These are phyloP conservation scores for Raphidocelis subcapitata DNA, from an alignment of 139 green algal genomes.

Conservation along the genomic window DNA sequence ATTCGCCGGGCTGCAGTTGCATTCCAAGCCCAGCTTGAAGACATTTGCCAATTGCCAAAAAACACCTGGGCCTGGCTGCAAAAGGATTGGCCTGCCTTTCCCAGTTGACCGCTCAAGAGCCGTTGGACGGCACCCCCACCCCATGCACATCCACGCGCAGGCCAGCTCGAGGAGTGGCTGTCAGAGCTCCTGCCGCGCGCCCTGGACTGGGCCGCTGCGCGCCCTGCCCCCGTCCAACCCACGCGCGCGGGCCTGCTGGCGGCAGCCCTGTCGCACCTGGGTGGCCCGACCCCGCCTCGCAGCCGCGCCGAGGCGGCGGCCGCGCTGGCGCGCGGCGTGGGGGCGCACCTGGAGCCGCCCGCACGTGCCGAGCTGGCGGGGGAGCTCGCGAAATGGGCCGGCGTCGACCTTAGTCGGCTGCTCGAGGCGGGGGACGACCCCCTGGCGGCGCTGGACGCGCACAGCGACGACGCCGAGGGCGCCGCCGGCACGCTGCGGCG, in stretches of 20 bases:
- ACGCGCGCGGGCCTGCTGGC: slow-evolving; percentile 50
- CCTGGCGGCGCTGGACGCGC: too few species aligned
- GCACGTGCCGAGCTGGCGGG: slow-evolving; percentile 38
- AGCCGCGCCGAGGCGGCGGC: slow-evolving; percentile 43
- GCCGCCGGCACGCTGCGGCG: too few species aligned
- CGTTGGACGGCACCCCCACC: too few species aligned
- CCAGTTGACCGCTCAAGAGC: too few species aligned
- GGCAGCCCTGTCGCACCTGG: slow-evolving; percentile 49
- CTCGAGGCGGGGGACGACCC: too few species aligned
- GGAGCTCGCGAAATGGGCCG: slow-evolving; percentile 36
- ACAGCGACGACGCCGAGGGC: too few species aligned
- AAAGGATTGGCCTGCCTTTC: too few species aligned
- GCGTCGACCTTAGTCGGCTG: background rate
- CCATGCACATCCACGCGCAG: slow-evolving; percentile 13
- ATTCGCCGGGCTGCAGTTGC: too few species aligned
- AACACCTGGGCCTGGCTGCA: too few species aligned
- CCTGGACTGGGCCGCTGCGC: slow-evolving; percentile 41
- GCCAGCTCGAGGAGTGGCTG: slow-evolving; percentile 33
- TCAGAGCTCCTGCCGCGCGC: slow-evolving; percentile 45
- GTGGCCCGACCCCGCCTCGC: too few species aligned
- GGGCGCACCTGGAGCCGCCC: slow-evolving; percentile 46
- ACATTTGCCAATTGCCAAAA: too few species aligned
- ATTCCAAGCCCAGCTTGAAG: too few species aligned
- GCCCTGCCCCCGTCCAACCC: slow-evolving; percentile 44
- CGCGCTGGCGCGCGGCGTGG: slow-evolving; percentile 57